phyloP scores from a whole-genome alignment of 1,139 yeast genomes.

The Eremothecium gossypii region DNA sequence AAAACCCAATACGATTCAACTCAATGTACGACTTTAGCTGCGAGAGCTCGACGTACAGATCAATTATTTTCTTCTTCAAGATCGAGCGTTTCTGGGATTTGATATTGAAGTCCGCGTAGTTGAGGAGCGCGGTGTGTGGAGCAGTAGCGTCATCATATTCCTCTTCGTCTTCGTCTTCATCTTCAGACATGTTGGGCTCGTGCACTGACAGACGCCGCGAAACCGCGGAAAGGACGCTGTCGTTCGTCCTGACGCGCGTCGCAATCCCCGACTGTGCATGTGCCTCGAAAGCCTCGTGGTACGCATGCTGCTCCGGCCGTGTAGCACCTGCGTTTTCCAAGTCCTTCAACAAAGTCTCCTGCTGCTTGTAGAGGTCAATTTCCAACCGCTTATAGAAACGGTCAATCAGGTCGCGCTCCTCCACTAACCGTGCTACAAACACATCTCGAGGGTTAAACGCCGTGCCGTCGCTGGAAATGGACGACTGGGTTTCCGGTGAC shows the following conservation, averaged over 20 bases:
- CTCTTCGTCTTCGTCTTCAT: conserved; percentile 21
- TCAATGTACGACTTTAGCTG: conserved; percentile 61
- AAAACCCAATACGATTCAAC: conserved; percentile 57
- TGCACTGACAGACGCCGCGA: conserved; percentile 6
- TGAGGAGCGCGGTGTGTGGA: conserved; percentile 32
- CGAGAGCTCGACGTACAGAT: conserved; percentile 49
- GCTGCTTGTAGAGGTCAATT: conserved; percentile 37
- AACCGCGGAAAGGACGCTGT: conserved; percentile 5
- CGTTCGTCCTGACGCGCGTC: conserved; percentile 5
- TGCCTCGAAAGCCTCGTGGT: conserved; percentile 6
- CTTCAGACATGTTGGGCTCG: conserved; percentile 11
- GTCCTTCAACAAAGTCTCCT: conserved; percentile 46
- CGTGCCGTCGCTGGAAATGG: conserved; percentile 23
- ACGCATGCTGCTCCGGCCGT: conserved; percentile 1
- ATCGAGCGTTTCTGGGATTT: conserved; percentile 39
- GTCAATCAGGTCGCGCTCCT: conserved; percentile 52
- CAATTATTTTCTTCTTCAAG: conserved; percentile 47
- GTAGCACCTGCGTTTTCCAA: conserved; percentile 24
- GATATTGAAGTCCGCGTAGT: conserved; percentile 31
- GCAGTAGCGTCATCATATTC: conserved; percentile 27
- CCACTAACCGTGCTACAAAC: conserved; percentile 45
- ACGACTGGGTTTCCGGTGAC: conserved; percentile 15
- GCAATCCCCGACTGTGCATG: conserved; percentile 4
- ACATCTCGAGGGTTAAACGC: conserved; percentile 30
- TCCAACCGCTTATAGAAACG: conserved; percentile 49